A percentile compares a stretch with the other conserved stretches of the same genome.
phyloP scores from a whole-genome alignment of 2,329 filamentous ascomycete species.

The Aureobasidium uvarum region DNA sequence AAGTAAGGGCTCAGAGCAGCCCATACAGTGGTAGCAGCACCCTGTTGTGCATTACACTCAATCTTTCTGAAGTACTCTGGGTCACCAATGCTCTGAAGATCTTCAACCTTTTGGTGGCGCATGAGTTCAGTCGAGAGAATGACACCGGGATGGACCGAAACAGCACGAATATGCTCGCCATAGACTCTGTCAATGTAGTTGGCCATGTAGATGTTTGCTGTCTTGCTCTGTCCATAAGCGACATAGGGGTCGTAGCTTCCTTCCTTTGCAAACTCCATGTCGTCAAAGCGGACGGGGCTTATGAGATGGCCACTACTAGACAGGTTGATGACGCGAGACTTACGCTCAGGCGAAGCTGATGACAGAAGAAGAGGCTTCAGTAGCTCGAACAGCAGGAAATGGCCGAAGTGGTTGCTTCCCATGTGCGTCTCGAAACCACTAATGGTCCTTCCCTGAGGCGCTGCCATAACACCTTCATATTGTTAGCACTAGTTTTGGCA shows the following conservation, averaged over 20 bases:
- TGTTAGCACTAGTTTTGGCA: not conserved
- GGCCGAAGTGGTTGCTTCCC: conserved; percentile 54
- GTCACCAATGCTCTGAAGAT: not conserved
- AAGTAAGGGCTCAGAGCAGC: conserved; percentile 46
- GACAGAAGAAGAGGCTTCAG: conserved; percentile 49
- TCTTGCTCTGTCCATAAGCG: conserved; percentile 53
- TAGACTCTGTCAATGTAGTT: conserved; percentile 54
- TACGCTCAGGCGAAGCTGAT: conserved; percentile 41
- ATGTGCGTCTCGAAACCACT: conserved; percentile 55
- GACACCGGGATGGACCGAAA: conserved; percentile 50
- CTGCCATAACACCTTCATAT: conserved; percentile 43
- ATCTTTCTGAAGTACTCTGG: conserved; percentile 19
- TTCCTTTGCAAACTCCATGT: conserved; percentile 37
- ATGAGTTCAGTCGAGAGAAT: conserved; percentile 36
- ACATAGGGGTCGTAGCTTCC: conserved; percentile 31
- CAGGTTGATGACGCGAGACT: conserved; percentile 51
- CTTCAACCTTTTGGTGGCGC: conserved; percentile 18
- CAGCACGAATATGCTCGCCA: conserved; percentile 46
- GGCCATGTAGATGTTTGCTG: conserved; percentile 53
- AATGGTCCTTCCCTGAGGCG: conserved; percentile 40
- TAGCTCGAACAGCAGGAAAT: conserved; percentile 57
- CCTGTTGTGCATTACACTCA: conserved; percentile 42
- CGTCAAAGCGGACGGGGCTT: conserved; percentile 34
- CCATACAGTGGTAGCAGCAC: conserved; percentile 51
- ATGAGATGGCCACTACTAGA: conserved; percentile 44